Base-by-base conservation (phyloP, 2,329 filamentous ascomycete genomes). In the Periconia sp. region DNA sequence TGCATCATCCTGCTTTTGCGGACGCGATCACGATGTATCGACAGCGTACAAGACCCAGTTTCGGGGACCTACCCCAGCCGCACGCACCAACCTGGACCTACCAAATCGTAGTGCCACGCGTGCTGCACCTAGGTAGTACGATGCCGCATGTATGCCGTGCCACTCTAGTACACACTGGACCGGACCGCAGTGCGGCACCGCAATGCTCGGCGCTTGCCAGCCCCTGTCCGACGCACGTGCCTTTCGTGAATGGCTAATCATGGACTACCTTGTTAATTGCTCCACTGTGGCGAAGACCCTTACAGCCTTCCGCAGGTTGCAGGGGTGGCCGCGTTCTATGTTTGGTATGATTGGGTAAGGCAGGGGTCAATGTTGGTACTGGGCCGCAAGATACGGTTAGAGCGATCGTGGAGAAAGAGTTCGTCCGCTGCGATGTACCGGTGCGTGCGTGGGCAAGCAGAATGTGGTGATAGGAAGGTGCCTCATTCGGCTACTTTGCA, bases 51-150 rank as follows among this genome's bases (percentile, higher is more conserved):
- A n/a, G 33, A 31, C 36, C 36, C 36, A 16, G 28, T 11, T 9
- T 39, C 36, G 36, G 36, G 36, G 36, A 25, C 36, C 36, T 39
- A 39, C 24, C 9, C 24, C 23, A 13, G 25, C 23, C 8, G 4
- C 16, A 17, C 19, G 15, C 25, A 36, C 10, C 31, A 24, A 36
- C 33, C 23, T 10, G 8, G 5, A 24, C 19, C 9, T 25, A 24
- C 22, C 22, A 32, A 16, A 16, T 18, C 10, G 9, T 5, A 32
- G 16, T 9, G 5, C 29, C 16, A 12, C 29, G 18, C 5, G 4
- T 18, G 5, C 29, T 32, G 29, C 29, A 32, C 11, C 11, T n/a
- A 4, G 10, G 4, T 16, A 32, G 29, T 16, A 17, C 7, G 11
- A 16, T 28, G 11, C 25, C 25, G 15, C 25, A 5, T 12, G 11